A percentile compares a stretch with the other conserved stretches of the same genome.
These are phyloP conservation scores for Trichoderma koningiopsis DNA, from an alignment of 2,329 filamentous ascomycete genomes.

Conservation along the genomic window DNA sequence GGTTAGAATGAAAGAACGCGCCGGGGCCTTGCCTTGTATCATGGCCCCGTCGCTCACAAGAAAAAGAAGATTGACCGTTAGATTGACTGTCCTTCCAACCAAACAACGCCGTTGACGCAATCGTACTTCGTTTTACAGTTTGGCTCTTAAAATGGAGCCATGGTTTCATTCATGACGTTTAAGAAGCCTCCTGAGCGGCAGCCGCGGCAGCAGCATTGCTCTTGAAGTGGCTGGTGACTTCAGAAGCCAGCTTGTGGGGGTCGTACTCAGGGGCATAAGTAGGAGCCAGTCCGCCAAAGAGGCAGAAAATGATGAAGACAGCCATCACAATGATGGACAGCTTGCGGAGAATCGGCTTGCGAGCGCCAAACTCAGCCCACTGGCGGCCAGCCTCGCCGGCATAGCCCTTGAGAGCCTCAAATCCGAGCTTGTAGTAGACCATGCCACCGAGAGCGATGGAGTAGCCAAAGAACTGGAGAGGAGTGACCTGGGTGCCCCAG, in stretches of 20 bases:
- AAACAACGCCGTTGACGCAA: constrained; percentile 30
- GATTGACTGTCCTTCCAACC: constrained; percentile 38
- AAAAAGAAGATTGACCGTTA: constrained; percentile 32
- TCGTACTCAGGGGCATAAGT: constrained; percentile 59
- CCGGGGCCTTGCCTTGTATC: constrained; percentile 29
- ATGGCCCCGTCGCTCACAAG: constrained; percentile 30
- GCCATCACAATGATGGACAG: constrained; percentile 67
- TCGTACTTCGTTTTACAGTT: constrained; percentile 21
- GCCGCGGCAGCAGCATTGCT: constrained; percentile 26
- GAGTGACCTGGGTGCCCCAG: constrained; percentile 74
- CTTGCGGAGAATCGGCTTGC: constrained; percentile 77
- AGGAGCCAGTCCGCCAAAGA: constrained; percentile 69
- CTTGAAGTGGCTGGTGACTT: constrained; percentile 53
- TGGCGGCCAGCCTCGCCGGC: constrained; percentile 69
- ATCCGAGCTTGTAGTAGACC: constrained; percentile 80
- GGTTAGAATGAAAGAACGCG: constrained; percentile 34
- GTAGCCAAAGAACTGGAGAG: constrained; percentile 82
- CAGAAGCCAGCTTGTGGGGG: constrained; percentile 51
- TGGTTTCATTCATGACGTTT: constrained; percentile 19
- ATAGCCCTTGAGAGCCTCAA: constrained; percentile 81
- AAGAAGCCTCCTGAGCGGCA: constrained; percentile 16
- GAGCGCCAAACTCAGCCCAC: constrained; percentile 84
- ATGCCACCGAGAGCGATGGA: constrained; percentile 76
- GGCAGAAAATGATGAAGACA: constrained; percentile 66
- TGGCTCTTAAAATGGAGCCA: neutral